A percentile compares a stretch with the other conserved stretches of the same genome.
phyloP scores from a whole-genome alignment of 257 asterid species.

The Asclepias syriaca region DNA sequence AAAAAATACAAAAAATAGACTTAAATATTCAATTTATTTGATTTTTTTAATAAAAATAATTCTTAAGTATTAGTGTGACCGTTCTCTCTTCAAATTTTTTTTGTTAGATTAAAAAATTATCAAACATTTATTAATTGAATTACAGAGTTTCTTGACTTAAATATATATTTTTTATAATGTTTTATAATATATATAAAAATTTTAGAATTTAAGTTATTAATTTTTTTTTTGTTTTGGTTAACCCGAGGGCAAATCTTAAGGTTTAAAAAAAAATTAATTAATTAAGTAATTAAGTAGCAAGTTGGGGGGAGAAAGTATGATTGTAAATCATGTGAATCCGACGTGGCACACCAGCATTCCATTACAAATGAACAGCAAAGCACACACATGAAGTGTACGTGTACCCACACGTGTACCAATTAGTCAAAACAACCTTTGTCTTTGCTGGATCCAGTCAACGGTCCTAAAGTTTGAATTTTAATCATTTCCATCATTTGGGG shows the following conservation, averaged over 20 bases:
- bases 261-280: not conserved
- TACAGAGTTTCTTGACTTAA: no score
- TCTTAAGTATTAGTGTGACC: no score
- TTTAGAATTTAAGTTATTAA: not conserved
- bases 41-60: no score
- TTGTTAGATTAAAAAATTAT: no score
- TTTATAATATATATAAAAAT: no score
- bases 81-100: no score
- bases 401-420: slow-evolving; percentile 28
- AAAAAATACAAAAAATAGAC: no score
- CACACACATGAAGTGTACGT: slow-evolving; percentile 35
- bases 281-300: slow-evolving; percentile 16
- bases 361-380: slow-evolving; percentile 41
- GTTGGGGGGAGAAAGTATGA: slow-evolving; percentile 19
- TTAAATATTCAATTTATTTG: no score
- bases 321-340: slow-evolving; percentile 47
- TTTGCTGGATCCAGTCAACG: slow-evolving; percentile 32
- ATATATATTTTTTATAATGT: no score
- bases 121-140: no score
- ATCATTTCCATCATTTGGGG: slow-evolving; percentile 31
- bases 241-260: not conserved
- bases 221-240: not conserved
- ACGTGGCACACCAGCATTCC: slow-evolving; percentile 44
- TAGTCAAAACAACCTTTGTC: slow-evolving; percentile 28
- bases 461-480: not conserved